Evolutionary conservation across 805 yeast genomes (phyloP), one percentile per base, ranked within the genome.

Genomic region (Maudiozyma barnettii): DNA sequence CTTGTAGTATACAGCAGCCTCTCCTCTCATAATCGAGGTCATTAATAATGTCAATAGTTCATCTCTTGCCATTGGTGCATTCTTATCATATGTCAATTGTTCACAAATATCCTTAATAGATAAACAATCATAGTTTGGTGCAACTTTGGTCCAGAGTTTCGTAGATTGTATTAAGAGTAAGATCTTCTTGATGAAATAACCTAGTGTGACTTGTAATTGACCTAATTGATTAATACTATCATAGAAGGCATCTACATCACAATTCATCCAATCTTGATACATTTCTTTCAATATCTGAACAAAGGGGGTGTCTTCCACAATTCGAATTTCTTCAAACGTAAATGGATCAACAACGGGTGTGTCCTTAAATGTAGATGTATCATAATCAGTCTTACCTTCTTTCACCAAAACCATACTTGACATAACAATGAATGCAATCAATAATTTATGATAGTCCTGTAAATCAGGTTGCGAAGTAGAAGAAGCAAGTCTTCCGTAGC

Each of bases 271-370:
- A 36, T 46, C 44, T 3, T 43, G 38, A 50, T 59, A 57, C 2
- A 58, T 45, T 1, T 22, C 16, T 21, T 51, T 39, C 16, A 63
- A 45, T 19, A 42, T 33, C 9, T 45, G 45, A 7, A 56, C 50
- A 8, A 57, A 44, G 2, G 48, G 46, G 10, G 37, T 38, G 1
- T 53, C 43, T n/a, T 51, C 48, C 21, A 39, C 5, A 22, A 60
- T 49, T 38, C 54, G 59, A 8, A 62, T 35, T 48, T 61, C 63
- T 38, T 63, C 66, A 33, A 51, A 54, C 44, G 58, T 64, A 44
- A 63, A 63, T 2, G 67, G 67, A 43, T 56, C 54, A 21, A 63
- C 53, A 8, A 47, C 30, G 8, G 30, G 30, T 9, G n/a, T n/a
- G n/a, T n/a, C n/a, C n/a, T n/a, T n/a, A n/a, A n/a, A n/a, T n/a